A percentile compares a stretch with the other conserved stretches of the same genome.
phyloP scores from a whole-genome alignment of 1,139 yeast species.

The Saccharomyces hybrid region DNA sequence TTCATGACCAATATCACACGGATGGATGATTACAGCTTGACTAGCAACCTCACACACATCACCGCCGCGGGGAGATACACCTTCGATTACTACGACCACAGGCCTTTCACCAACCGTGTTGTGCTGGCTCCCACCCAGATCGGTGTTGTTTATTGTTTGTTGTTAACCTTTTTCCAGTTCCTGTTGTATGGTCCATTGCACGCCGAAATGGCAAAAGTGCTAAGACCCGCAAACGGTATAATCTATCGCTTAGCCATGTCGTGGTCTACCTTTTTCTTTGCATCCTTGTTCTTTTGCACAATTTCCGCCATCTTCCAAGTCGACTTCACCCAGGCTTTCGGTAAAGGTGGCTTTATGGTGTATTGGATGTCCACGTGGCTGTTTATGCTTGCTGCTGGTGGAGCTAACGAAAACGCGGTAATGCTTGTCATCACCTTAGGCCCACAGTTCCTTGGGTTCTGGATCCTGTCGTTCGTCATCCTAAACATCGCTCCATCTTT shows the following conservation, averaged over 20 bases:
- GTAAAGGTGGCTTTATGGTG: constrained; percentile 53
- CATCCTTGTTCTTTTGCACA: constrained; percentile 47
- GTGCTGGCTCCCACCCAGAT: constrained; percentile 60
- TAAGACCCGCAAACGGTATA: constrained; percentile 42
- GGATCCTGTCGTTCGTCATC: constrained; percentile 56
- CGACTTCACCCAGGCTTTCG: constrained; percentile 45
- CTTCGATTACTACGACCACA: constrained; percentile 39
- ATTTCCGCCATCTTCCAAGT: constrained; percentile 53
- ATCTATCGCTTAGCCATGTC: constrained; percentile 43
- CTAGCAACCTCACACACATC: constrained; percentile 3
- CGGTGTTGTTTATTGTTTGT: constrained; percentile 66
- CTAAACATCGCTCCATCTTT: constrained; percentile 55
- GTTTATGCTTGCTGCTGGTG: constrained; percentile 53
- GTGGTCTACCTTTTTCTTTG: constrained; percentile 42
- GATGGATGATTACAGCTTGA: constrained; percentile 14
- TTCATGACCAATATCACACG: constrained; percentile 15
- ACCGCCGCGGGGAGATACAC: constrained; percentile 14
- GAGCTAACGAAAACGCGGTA: constrained; percentile 54
- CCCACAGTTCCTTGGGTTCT: constrained; percentile 47
- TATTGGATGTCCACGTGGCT: constrained; percentile 56
- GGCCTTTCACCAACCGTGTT: constrained; percentile 44
- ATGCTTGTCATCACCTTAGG: constrained; percentile 37
- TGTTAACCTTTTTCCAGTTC: constrained; percentile 55
- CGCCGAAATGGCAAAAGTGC: constrained; percentile 37
- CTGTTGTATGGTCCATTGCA: constrained; percentile 52